Evolutionary conservation across 2,329 filamentous ascomycete species (phyloP), one percentile per base, ranked within the genome.

Genomic region (Truncatella angustata): DNA sequence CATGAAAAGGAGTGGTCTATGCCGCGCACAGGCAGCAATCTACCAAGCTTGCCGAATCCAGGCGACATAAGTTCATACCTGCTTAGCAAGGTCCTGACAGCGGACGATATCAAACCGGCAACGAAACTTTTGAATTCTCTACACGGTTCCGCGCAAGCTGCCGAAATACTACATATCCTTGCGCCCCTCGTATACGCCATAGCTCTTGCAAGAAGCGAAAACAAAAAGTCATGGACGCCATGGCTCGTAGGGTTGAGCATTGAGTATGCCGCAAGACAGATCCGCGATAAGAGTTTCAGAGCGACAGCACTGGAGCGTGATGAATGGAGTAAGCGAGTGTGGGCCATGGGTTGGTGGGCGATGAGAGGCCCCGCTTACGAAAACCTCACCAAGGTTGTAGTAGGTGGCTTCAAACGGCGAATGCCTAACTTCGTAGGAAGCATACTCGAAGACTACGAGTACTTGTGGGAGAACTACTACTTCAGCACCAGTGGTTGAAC

Each of bases 331-430:
- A 91, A 90, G 71, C 81, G 94, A 57, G 91, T 89, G 35, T 96
- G 91, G 91, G 86, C 85, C 2, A 87, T 97, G 77, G 88, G 86
- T 18, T 97, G 94, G 93, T 99, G 94, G 94, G 74, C 82, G 23
- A 94, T 99, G 90, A 84, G 93, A 54, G 93, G 94, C n/a, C 91
- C 92, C 2, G 96, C 96, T 62, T 99, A 99, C 71, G 90, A 97
- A 71, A 90, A 91, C 62, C 79, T 97, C 54, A 96, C 91, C 44
- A 90, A 89, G 70, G 82, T 84, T 4, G 70, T 93, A 12, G 86
- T 93, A 6, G 76, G 77, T 26, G 87, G 85, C 63, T 80, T 96
- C 58, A 86, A 84, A 59, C 87, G 86, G 64, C 85, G 88, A 49
- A 78, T 96, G 70, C 82, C 95, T 43, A 85, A 88, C 58, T 82